Conservation (phyloP, 139 green algal genomes). For the Ettlia oleoabundans region DNA sequence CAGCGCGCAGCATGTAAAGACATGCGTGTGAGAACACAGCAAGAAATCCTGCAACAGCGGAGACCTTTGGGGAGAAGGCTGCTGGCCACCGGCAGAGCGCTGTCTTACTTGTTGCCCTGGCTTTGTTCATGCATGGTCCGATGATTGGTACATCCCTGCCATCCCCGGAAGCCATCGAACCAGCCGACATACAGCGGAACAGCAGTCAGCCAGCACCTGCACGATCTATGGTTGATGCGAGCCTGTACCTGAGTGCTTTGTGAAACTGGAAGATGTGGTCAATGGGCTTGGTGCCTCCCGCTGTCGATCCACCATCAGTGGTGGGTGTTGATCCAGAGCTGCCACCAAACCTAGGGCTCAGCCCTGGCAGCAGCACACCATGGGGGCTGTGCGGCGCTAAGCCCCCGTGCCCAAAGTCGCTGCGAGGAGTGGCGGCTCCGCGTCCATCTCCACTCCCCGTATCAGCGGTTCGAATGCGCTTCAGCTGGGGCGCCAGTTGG, state of each 20-base stretch:
- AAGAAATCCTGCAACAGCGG: too few species aligned
- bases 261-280: conserved; percentile 98
- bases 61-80: too few species aligned
- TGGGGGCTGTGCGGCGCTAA: background rate
- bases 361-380: conserved; percentile 29
- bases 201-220: background rate
- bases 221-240: background rate
- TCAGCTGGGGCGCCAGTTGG: conserved; percentile 1
- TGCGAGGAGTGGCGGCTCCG: too few species aligned
- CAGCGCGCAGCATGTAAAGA: background rate
- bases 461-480: conserved; percentile 27
- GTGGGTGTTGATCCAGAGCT: background rate
- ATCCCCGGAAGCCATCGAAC: too few species aligned
- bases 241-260: conserved; percentile 51
- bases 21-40: too few species aligned
- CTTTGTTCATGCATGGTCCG: too few species aligned
- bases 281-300: conserved; percentile 71
- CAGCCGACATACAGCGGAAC: too few species aligned
- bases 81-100: too few species aligned
- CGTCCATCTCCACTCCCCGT: too few species aligned
- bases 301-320: background rate
- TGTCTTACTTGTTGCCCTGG: too few species aligned
- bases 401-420: background rate
- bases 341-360: conserved; percentile 19
- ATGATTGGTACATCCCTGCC: too few species aligned